These are phyloP conservation scores for Pleurotus ostreatus DNA, from an alignment of 768 basidiomycete genomes.

Conservation along the genomic window DNA sequence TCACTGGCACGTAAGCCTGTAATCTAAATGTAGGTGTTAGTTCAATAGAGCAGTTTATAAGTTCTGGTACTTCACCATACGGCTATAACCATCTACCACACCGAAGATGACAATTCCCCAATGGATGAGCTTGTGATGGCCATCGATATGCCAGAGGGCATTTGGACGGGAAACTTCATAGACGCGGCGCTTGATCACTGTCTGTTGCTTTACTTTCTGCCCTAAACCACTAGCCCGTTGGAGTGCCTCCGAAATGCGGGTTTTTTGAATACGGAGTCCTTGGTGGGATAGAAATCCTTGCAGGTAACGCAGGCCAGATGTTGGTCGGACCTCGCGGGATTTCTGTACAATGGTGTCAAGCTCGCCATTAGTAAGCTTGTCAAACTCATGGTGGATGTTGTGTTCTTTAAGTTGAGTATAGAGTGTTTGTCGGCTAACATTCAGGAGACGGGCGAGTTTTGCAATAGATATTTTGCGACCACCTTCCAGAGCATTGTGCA, in stretches of 20 bases:
- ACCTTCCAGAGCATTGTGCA: background rate
- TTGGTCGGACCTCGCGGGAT: constrained; percentile 10
- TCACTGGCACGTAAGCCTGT: constrained; percentile 20
- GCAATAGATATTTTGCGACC: background rate
- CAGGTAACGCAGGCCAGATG: constrained; percentile 24
- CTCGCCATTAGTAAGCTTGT: background rate
- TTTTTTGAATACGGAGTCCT: constrained; percentile 22
- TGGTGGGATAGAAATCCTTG: constrained; percentile 20
- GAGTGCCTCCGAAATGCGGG: constrained; percentile 18
- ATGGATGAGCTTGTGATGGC: constrained; percentile 29
- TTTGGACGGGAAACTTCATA: constrained; percentile 20
- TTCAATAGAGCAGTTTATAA: background rate
- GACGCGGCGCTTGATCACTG: constrained; percentile 13
- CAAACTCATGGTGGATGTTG: constrained; percentile 1
- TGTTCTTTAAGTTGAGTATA: background rate
- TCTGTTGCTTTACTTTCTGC: constrained; percentile 13
- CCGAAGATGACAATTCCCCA: constrained; percentile 27
- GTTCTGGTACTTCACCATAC: constrained; percentile 14
- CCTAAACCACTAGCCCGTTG: constrained; percentile 23
- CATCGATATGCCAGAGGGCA: constrained; percentile 28
- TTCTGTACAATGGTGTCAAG: constrained; percentile 4
- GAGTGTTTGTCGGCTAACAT: constrained; percentile 4
- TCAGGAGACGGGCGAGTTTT: constrained; percentile 2
- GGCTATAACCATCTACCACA: constrained; percentile 19
- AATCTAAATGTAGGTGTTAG: constrained; percentile 18